Conservation (phyloP, 176 grass and related monocot genomes). For the Aegilops longissima region DNA sequence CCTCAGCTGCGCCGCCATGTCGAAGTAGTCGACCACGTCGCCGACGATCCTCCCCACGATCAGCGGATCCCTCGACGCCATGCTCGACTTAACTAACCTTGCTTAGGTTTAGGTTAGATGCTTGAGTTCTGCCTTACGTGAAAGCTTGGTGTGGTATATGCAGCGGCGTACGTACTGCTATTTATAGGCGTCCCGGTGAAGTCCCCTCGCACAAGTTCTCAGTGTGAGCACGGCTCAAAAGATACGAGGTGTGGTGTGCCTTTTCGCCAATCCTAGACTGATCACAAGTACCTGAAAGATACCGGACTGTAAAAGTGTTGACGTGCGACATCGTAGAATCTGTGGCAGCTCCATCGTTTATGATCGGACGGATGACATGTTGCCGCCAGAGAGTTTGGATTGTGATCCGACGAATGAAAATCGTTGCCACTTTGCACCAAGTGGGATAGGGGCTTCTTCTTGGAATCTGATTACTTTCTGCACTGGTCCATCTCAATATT, state of each 20-base stretch:
- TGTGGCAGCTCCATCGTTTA: no score
- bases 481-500: neutral
- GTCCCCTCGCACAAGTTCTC: neutral
- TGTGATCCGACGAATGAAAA: neutral
- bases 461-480: neutral
- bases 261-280: neutral
- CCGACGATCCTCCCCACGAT: conserved; percentile 62
- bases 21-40: conserved; percentile 62
- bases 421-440: neutral
- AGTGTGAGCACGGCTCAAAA: neutral
- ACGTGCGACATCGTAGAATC: neutral
- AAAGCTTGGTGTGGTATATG: neutral
- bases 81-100: neutral
- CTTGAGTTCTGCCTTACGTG: neutral
- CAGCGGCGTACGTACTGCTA: neutral
- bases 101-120: neutral
- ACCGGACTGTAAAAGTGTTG: neutral
- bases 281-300: conserved; percentile 7
- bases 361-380: neutral
- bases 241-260: neutral
- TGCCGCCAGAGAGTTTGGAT: neutral
- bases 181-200: conserved; percentile 28
- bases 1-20: conserved; percentile 37
- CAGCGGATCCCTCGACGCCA: conserved; percentile 63
- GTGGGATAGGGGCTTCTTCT: neutral